Evolutionary conservation across 805 yeast species (phyloP), one percentile per base, ranked within the genome.

Genomic region (Alloascoidea africana): DNA sequence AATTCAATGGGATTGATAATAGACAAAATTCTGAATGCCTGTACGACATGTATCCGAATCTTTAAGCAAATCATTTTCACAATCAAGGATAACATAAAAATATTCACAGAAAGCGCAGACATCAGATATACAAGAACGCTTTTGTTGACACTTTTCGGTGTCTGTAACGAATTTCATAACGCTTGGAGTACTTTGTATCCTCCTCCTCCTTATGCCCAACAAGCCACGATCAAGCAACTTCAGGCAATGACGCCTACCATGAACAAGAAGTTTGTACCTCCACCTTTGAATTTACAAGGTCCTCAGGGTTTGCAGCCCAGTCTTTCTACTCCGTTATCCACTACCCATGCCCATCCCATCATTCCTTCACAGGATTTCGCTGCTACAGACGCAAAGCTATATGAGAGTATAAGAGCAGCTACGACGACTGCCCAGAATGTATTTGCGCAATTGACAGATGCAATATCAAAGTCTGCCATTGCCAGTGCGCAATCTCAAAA

Each of bases 401-500:
- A 78, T 47, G 72, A 70, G 23, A 70, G 82, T 14, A 63, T 83
- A 33, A 69, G 65, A 18, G 61, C 65, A 14, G 85, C 87, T 1
- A 69, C 81, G 2, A 52, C 64, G 13, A 69, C 80, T 38, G 87
- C 94, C 2, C 81, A 74, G 46, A 70, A 70, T n/a, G 94, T 84
- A 2, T 77, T 80, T 47, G 68, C 77, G 18, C 89, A 82, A 47
- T 57, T 85, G 38, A 81, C 77, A 3, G 64, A 61, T 30, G 53
- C 53, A 16, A 44, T 56, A 4, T 38, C 50, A 15, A 53, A 48
- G 40, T 53, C 53, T 17, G 61, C 58, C 16, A 56, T 52, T 36
- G 55, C 65, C 4, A 49, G 68, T 23, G 64, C 63, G 3, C 49
- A 45, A 16, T 15, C 3, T 11, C 27, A 18, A 34, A 14, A 6